Evolutionary conservation across 78 protist genomes (phyloP).

Genomic region (Dictyostelium firmibasis): DNA sequence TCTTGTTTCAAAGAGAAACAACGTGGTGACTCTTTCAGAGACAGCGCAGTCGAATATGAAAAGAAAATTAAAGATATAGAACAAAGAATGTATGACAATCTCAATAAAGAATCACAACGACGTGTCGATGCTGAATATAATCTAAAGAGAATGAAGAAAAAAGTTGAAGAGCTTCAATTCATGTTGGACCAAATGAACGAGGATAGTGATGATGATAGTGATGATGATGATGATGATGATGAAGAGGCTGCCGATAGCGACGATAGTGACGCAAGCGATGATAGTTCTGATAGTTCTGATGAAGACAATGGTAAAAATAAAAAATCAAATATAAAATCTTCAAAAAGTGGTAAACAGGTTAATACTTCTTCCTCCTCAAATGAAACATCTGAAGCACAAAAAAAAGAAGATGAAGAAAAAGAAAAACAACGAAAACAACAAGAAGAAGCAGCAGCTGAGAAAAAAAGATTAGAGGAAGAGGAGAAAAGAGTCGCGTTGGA

Average conservation of each 20-base stretch:
- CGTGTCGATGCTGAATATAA: slow-evolving; percentile 50
- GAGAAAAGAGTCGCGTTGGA: not conserved
- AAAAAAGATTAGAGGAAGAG: slow-evolving; percentile 1
- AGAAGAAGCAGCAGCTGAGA: not conserved
- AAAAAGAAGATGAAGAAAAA: slow-evolving; percentile 2
- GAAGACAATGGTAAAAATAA: not conserved
- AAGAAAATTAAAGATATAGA: slow-evolving; percentile 49
- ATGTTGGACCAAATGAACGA: slow-evolving; percentile 36
- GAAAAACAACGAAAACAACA: slow-evolving; percentile 15
- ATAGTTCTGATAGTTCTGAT: not conserved
- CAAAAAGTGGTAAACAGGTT: not conserved
- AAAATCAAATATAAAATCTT: not conserved
- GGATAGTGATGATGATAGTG: not conserved
- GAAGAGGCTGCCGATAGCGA: not conserved
- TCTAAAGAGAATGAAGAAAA: slow-evolving; percentile 54
- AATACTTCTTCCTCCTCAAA: not conserved
- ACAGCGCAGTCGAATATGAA: slow-evolving; percentile 57
- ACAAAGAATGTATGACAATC: slow-evolving; percentile 56
- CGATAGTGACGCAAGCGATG: not conserved
- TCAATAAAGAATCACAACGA: slow-evolving; percentile 50
- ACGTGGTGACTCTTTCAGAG: slow-evolving; percentile 65
- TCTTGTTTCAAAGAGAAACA: slow-evolving; percentile 47
- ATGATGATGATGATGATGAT: not conserved
- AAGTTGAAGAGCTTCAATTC: slow-evolving; percentile 53
- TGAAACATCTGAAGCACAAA: not conserved